Conservation (phyloP, 768 basidiomycete genomes). For the Tephrocybe sp. region DNA sequence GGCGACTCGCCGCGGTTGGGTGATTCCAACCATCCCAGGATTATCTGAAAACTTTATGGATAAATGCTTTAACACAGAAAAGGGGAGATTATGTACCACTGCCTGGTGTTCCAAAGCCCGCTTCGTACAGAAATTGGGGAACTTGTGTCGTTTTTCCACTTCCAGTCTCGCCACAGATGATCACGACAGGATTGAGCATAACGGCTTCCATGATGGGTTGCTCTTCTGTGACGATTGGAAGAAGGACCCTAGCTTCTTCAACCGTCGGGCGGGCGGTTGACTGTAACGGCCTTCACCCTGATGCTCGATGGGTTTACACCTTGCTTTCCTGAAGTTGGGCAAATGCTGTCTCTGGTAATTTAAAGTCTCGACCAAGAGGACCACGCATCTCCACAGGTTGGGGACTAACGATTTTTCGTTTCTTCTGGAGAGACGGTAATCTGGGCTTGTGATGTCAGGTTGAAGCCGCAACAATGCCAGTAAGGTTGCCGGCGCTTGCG, state of each 20-base stretch:
- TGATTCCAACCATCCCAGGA: conserved; percentile 96
- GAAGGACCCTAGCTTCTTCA: conserved; percentile 68
- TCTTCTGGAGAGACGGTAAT: too few relatives aligned
- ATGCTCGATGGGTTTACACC: conserved; percentile 13
- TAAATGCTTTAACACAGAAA: conserved; percentile 4
- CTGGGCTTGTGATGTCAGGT: too few relatives aligned
- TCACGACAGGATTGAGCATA: conserved; percentile 78
- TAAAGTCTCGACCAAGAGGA: conserved; percentile 73
- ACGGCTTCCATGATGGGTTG: conserved; percentile 93
- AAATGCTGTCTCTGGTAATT: conserved; percentile 66
- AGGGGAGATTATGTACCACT: conserved; percentile 54
- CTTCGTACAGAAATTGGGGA: conserved; percentile 97
- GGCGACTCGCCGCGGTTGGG: conserved; percentile 95
- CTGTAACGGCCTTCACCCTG: conserved; percentile 43
- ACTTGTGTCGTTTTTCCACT: conserved; percentile 99
- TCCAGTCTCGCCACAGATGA: conserved; percentile 91
- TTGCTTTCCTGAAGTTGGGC: conserved; percentile 41
- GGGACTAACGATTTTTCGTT: conserved; percentile 38
- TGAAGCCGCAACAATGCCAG: too few relatives aligned
- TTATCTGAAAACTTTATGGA: conserved; percentile 58
- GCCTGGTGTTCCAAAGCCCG: conserved; percentile 82
- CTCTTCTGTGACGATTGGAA: conserved; percentile 92
- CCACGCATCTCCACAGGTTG: conserved; percentile 57
- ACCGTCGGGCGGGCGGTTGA: conserved; percentile 70
- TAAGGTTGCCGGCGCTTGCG: too few relatives aligned